These are phyloP conservation scores for Zizania latifolia DNA, from an alignment of 176 grass and related monocot species.

Conservation along the genomic window DNA sequence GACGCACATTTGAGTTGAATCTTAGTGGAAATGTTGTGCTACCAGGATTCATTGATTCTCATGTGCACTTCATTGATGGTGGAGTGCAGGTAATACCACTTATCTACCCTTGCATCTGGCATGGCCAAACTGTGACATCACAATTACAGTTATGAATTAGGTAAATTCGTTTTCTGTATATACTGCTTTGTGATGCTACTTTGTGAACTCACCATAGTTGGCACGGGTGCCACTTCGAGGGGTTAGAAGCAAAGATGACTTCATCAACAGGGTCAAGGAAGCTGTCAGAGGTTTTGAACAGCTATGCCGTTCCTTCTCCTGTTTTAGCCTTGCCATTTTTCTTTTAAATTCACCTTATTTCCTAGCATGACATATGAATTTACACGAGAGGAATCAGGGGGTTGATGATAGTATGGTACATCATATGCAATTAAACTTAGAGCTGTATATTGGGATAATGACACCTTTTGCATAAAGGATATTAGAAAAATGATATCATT, in stretches of 20 bases:
- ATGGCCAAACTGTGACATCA: not conserved
- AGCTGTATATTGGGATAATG: not conserved
- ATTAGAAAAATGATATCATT: not conserved
- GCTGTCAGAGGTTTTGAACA: constrained; percentile 47
- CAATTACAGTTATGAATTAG: not conserved
- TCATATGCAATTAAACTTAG: not conserved
- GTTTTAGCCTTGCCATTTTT: not conserved
- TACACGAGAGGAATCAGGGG: not conserved
- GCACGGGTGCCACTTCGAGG: constrained; percentile 49
- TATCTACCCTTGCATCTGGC: not conserved
- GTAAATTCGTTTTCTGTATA: not conserved
- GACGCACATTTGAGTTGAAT: constrained; percentile 40
- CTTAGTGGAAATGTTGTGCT: constrained; percentile 78
- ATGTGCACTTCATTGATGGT: constrained; percentile 71
- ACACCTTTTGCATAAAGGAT: not conserved
- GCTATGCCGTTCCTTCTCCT: not conserved
- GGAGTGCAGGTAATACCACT: constrained; percentile 49
- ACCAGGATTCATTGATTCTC: constrained; percentile 91
- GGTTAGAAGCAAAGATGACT: constrained; percentile 60
- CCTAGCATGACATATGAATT: not conserved
- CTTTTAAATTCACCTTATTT: not conserved
- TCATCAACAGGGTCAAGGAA: constrained; percentile 54
- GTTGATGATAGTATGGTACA: not conserved
- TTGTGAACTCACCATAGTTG: constrained; percentile 38
- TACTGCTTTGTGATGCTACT: constrained; percentile 10